Evolutionary conservation across 192 early-diverging fungal genomes (phyloP).

Genomic region (Coemansia sp.): DNA sequence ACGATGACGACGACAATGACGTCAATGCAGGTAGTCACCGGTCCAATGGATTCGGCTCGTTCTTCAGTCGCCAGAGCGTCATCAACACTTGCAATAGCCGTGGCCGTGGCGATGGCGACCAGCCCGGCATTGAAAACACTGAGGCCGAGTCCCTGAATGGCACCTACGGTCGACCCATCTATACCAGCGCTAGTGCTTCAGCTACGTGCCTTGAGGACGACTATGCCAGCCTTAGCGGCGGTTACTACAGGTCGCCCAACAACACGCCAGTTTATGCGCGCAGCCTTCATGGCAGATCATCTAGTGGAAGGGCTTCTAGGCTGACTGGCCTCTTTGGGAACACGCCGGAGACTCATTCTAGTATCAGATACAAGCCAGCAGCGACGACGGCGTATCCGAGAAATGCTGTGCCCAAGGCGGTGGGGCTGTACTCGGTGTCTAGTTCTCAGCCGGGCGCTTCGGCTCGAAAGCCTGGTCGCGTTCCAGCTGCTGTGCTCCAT

Average conservation of each 20-base stretch:
- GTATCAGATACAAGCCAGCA: slow-evolving; percentile 10
- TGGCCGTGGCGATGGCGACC: slow-evolving; percentile 3
- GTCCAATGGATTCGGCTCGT: slow-evolving; percentile 1
- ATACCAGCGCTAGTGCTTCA: background rate
- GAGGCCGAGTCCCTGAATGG: background rate
- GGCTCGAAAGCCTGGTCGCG: slow-evolving; percentile 20
- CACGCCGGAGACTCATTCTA: slow-evolving; percentile 16
- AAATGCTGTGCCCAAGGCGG: background rate
- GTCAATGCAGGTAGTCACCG: slow-evolving; percentile 4
- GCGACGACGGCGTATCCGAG: background rate
- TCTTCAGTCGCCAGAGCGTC: background rate
- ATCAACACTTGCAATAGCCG: slow-evolving; percentile 4
- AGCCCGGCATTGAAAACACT: background rate
- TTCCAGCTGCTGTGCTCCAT: slow-evolving; percentile 56
- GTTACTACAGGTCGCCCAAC: slow-evolving; percentile 20
- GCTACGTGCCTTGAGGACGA: slow-evolving; percentile 4
- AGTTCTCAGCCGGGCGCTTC: background rate
- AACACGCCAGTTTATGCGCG: slow-evolving; percentile 23
- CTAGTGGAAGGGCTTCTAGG: background rate
- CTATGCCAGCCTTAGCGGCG: background rate
- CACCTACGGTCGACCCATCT: background rate
- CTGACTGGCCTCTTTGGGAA: background rate
- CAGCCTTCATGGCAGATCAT: slow-evolving; percentile 8
- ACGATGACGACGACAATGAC: slow-evolving; percentile 17
- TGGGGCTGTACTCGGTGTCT: background rate